A percentile compares a stretch with the other conserved stretches of the same genome.
phyloP scores from a whole-genome alignment of 179 eudicot genomes.

The Beta lomatogona region DNA sequence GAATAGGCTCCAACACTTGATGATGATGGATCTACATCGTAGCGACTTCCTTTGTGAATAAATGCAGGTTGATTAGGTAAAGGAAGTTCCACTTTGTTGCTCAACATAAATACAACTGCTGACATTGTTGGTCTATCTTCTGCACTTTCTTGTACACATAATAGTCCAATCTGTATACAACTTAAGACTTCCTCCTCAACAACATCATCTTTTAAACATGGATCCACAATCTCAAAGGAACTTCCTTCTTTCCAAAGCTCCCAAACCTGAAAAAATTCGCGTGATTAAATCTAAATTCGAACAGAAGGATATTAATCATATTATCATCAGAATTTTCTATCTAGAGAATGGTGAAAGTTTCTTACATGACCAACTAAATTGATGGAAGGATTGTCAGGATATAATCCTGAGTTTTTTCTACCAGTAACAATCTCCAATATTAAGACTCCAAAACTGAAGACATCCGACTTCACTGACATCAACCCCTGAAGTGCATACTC shows the following conservation, averaged over 20 bases:
- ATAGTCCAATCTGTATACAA: slow-evolving; percentile 44
- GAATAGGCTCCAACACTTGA: slow-evolving; percentile 34
- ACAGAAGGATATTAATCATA: neutral
- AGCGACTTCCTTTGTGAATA: slow-evolving; percentile 24
- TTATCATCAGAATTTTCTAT: too few species aligned
- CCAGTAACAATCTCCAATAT: slow-evolving; percentile 46
- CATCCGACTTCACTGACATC: slow-evolving; percentile 48
- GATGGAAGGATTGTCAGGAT: slow-evolving; percentile 38
- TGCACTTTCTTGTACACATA: slow-evolving; percentile 53
- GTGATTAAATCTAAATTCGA: neutral
- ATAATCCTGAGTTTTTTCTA: slow-evolving; percentile 45
- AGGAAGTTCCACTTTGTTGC: slow-evolving; percentile 41
- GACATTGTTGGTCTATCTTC: slow-evolving; percentile 54
- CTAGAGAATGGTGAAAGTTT: neutral
- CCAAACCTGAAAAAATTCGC: slow-evolving; percentile 46
- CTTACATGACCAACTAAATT: slow-evolving; percentile 53
- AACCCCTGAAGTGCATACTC: slow-evolving; percentile 49
- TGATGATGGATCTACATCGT: slow-evolving; percentile 30
- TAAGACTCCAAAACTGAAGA: slow-evolving; percentile 52
- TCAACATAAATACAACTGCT: slow-evolving; percentile 45
- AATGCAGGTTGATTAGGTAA: slow-evolving; percentile 51
- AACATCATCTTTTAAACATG: slow-evolving; percentile 19
- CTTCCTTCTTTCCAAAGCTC: slow-evolving; percentile 53
- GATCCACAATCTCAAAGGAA: slow-evolving; percentile 38
- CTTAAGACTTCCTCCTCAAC: slow-evolving; percentile 25